Base-by-base conservation (phyloP, 768 basidiomycete genomes). In the Cystobasidium tubakii region DNA sequence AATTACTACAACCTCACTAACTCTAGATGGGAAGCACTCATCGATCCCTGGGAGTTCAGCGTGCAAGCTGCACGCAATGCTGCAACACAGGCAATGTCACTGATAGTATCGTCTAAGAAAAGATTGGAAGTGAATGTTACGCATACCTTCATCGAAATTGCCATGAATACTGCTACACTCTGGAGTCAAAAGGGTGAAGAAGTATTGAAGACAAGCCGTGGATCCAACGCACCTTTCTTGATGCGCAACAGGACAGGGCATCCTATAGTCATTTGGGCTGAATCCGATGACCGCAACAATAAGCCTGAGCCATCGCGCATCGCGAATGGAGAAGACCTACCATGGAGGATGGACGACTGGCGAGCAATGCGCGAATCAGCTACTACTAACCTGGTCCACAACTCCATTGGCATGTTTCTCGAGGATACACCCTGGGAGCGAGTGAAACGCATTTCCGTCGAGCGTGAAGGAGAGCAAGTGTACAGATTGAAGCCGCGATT, bases 281-380 rank as follows among this genome's bases (percentile, higher is more conserved):
- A 95, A 76, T 80, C 85, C 23, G 89, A 90, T 62, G 85, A 85
- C 42, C 85, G 80, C 17, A 46, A 27, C n/a, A 31, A 54, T 36
- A 43, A 60, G 17, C 66, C 73, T 13, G 25, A 46, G n/a, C 29
- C 27, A 36, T 25, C 15, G 34, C 27, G 42, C 23, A 82, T 99
- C 43, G 82, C 86, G 23, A 86, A 92, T 76, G 89, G 89, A 43
- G 85, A 90, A 78, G 87, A 85, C 9, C 83, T 91, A 2, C 94
- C 97, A 72, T 98, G 96, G 96, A 85, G 96, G 70, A 97, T 98
- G 78, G 93, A 97, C 79, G 94, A 98, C 79, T 92, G 92, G 89
- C 89, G 89, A 80, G 89, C 88, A 2, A 88, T 90, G 84, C 87
- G 96, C 79, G 96, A 99, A 84, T 93, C n/a, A 29, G 76, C 21